These are phyloP conservation scores for Daldinia grandis DNA, from an alignment of 495 filamentous ascomycete genomes.

Conservation along the genomic window DNA sequence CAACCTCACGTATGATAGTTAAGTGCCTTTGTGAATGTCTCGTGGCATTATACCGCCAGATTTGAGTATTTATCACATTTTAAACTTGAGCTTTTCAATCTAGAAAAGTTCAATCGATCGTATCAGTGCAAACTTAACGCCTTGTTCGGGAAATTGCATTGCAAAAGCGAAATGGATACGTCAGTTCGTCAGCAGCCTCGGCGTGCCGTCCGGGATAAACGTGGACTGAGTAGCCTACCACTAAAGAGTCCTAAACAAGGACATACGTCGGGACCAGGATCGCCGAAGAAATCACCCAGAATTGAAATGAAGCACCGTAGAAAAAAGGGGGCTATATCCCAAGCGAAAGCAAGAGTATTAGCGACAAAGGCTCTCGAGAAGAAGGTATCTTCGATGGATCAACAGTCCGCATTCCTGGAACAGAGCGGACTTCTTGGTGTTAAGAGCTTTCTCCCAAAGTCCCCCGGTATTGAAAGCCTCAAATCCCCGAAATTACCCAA, in stretches of 20 bases:
- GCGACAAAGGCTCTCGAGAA: constrained; percentile 19
- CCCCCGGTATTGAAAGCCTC: not conserved
- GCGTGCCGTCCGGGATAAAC: constrained; percentile 11
- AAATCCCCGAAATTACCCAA: constrained; percentile 3
- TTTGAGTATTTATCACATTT: not conserved
- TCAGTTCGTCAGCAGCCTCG: constrained; percentile 8
- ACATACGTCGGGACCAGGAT: not conserved
- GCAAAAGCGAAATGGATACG: not conserved
- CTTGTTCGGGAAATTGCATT: not conserved
- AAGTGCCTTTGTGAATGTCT: not conserved
- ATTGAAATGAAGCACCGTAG: not conserved
- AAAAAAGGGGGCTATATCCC: not conserved
- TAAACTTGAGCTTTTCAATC: not conserved
- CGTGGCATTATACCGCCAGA: not conserved
- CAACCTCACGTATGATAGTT: not conserved
- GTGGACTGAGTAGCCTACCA: not conserved
- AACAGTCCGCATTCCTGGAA: constrained; percentile 11
- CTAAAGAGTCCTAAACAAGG: not conserved
- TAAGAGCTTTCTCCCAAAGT: not conserved
- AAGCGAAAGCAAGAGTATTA: constrained; percentile 4
- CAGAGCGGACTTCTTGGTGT: constrained; percentile 20
- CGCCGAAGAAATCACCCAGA: not conserved
- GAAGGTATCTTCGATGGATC: constrained; percentile 13
- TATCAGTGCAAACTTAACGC: not conserved
- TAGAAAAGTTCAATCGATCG: not conserved